These are phyloP conservation scores for Pichia cabralensis DNA, from an alignment of 805 yeast genomes.

Conservation along the genomic window DNA sequence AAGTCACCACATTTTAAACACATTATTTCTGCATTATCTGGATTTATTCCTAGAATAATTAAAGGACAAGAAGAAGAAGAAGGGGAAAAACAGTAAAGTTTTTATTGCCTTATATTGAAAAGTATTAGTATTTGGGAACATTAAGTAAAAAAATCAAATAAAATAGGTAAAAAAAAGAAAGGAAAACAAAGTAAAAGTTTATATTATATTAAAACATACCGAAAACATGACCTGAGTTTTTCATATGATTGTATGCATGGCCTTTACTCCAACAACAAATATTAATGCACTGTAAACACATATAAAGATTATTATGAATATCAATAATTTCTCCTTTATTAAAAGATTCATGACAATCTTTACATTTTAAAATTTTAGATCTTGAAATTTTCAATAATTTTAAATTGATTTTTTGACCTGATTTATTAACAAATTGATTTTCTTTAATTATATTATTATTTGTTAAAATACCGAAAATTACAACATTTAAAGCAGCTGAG, in stretches of 20 bases:
- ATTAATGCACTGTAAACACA: conserved; percentile 72
- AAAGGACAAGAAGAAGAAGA: conserved; percentile 1
- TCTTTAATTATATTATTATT: too few species aligned
- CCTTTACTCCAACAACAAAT: conserved; percentile 53
- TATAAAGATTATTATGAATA: conserved; percentile 25
- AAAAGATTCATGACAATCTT: conserved; percentile 37
- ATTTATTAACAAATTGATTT: too few species aligned
- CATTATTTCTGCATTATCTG: conserved; percentile 55
- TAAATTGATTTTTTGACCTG: too few species aligned
- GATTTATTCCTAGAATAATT: conserved; percentile 37
- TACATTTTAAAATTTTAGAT: conserved; percentile 38
- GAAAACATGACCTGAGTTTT: conserved; percentile 39
- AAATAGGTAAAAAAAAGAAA: too few species aligned
- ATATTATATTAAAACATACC: conserved; percentile 31
- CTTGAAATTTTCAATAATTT: too few species aligned
- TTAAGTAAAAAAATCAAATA: conserved; percentile 25
- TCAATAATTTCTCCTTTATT: too few species aligned
- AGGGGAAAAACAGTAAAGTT: conserved; percentile 12
- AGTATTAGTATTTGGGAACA: conserved; percentile 20
- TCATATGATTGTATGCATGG: conserved; percentile 40
- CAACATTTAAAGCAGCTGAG: conserved; percentile 39
- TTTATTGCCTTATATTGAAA: too few species aligned
- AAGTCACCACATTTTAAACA: conserved; percentile 76
- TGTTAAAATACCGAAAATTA: conserved; percentile 21
- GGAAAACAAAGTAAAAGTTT: too few species aligned